phyloP scores from a whole-genome alignment of 768 basidiomycete genomes.

The Boletus huronensis region DNA sequence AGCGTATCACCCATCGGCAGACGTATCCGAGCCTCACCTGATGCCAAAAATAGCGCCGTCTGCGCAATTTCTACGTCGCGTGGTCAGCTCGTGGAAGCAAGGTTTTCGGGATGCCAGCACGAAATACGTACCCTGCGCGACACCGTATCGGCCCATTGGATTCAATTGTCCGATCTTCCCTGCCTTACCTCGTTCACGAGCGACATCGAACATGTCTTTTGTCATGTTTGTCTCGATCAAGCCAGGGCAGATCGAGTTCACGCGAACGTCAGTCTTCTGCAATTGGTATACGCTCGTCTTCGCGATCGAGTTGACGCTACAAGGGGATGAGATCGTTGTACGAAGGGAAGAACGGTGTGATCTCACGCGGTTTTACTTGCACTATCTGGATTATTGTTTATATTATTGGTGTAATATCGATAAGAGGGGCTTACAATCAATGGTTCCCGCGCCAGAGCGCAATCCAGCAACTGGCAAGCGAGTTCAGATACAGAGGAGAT shows the following conservation, averaged over 20 bases:
- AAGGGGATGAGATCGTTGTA: conserved; percentile 4
- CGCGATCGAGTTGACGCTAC: conserved; percentile 84
- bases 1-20: neutral
- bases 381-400: conserved; percentile 55
- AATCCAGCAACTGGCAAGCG: conserved; percentile 71
- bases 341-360: neutral
- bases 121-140: conserved; percentile 60
- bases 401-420: neutral
- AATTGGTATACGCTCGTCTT: conserved; percentile 80
- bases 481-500: neutral
- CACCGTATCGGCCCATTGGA: conserved; percentile 76
- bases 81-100: conserved; percentile 12
- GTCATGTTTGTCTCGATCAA: conserved; percentile 96
- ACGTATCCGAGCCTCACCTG: conserved; percentile 48
- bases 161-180: conserved; percentile 79
- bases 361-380: conserved; percentile 91
- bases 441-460: conserved; percentile 74
- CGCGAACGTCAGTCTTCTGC: conserved; percentile 76
- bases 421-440: conserved; percentile 61
- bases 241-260: conserved; percentile 89
- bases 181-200: conserved; percentile 68
- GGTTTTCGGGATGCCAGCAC: conserved; percentile 8
- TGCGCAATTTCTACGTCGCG: conserved; percentile 72
- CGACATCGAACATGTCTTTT: conserved; percentile 66
- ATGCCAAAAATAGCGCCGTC: conserved; percentile 81